These are phyloP conservation scores for Eutrema salsugineum DNA, from an alignment of 441 rosid species.

Conservation along the genomic window DNA sequence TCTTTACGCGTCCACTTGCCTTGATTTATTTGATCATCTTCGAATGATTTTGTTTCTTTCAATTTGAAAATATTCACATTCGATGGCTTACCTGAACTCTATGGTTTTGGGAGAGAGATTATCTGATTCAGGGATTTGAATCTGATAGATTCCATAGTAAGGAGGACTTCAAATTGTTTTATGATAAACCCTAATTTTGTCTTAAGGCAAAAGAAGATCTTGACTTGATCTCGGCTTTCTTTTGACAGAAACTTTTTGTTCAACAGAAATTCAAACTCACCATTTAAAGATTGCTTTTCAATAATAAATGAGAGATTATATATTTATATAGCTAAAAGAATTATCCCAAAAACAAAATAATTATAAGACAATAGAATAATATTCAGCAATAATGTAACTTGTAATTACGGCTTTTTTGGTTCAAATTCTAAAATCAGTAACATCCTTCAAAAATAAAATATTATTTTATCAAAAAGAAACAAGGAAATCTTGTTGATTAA, in stretches of 20 bases:
- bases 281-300: conserved; percentile 22
- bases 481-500: not conserved
- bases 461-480: not conserved
- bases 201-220: conserved; percentile 16
- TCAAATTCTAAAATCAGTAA: not conserved
- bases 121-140: not conserved
- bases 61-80: too few species aligned
- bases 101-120: conserved; percentile 2
- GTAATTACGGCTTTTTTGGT: not conserved
- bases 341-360: not conserved
- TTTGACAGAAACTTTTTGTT: conserved; percentile 24
- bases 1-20: too few species aligned
- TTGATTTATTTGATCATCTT: too few species aligned
- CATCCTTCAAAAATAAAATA: not conserved
- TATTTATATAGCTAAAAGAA: not conserved
- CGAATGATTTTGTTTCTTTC: too few species aligned
- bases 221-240: conserved; percentile 14
- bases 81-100: too few species aligned
- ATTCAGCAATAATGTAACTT: not conserved
- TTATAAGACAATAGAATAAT: not conserved
- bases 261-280: conserved; percentile 30
- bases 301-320: not conserved
- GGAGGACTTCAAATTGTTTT: conserved; percentile 5
- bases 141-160: not conserved
- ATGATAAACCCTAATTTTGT: conserved; percentile 25